Base-by-base conservation (phyloP, 768 basidiomycete genomes). In the Leucocoprinus birnbaumii region DNA sequence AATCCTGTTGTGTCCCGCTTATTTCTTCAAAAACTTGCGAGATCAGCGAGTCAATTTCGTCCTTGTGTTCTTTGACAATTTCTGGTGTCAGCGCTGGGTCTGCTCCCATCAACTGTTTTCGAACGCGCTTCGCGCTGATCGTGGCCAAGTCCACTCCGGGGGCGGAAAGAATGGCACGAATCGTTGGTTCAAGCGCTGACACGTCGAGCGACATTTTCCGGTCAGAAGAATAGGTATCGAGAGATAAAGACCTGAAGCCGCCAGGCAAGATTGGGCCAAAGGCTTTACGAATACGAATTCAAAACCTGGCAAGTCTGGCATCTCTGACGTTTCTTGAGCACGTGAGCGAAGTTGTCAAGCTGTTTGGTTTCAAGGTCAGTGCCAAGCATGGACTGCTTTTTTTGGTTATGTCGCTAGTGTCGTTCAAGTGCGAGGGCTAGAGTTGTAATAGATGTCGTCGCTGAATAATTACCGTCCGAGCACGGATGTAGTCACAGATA, bases 61-160 rank as follows among this genome's bases (percentile, higher is more conserved):
- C 67, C 64, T 86, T 89, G 70, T 87, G 71, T 60, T 82, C 78
- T 63, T 85, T 88, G 57, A 95, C 66, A 49, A 79, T 71, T 25
- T 84, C 84, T 22, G 76, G 53, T 7, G 86, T 83, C 51, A 91
- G 65, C 18, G 76, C 69, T 8, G 80, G 67, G 68, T 83, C 77
- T 57, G 72, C 51, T 57, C 81, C 82, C 54, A 74, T 62, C 58
- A 94, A 73, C 65, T 84, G 81, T 65, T 87, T 87, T 60, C 94
- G 84, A 62, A 97, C 92, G 71, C 85, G 85, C 73, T 92, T 96
- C 44, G 93, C 94, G 66, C 85, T 89, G 69, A 94, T 90, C 44
- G 86, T 88, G 44, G 75, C 58, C 63, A 94, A 78, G 76, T 94
- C 88, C 45, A 82, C 86, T 45, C 83, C 85, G 2, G 91, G 91